phyloP scores from a whole-genome alignment of 2,329 filamentous ascomycete genomes.

The Colletotrichum sojae region DNA sequence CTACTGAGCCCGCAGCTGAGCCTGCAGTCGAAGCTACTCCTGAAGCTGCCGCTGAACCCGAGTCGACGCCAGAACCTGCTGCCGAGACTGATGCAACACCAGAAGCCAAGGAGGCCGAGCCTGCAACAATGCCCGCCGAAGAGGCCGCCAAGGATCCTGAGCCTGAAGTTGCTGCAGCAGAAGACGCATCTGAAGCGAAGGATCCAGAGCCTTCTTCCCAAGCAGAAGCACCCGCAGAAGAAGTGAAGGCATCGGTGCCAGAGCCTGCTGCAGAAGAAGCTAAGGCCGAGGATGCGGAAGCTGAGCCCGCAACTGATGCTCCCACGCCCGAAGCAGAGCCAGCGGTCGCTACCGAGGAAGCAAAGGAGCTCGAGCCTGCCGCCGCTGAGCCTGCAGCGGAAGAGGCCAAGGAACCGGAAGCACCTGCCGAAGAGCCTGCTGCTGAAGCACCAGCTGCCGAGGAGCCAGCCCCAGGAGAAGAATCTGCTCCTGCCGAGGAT shows the following conservation, averaged over 20 bases:
- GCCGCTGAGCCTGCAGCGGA: not conserved
- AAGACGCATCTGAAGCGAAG: not conserved
- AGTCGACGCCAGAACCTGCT: not conserved
- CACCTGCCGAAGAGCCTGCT: not conserved
- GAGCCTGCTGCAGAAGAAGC: not conserved
- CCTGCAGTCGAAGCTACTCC: not conserved
- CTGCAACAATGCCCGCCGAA: not conserved
- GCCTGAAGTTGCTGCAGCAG: slow-evolving; percentile 1
- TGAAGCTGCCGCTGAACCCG: not conserved
- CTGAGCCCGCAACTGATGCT: slow-evolving; percentile 7
- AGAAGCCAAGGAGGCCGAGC: slow-evolving; percentile 5
- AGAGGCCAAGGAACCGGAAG: not conserved
- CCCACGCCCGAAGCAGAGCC: not conserved
- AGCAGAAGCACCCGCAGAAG: not conserved
- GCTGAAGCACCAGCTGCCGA: not conserved
- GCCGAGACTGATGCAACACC: not conserved
- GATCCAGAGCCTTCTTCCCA: not conserved
- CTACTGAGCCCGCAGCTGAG: slow-evolving; percentile 2
- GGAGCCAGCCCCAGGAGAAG: not conserved
- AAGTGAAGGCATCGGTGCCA: not conserved
- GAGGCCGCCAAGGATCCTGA: not conserved
- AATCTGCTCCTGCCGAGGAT: too few species aligned
- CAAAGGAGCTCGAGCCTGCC: not conserved
- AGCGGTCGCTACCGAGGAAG: not conserved
- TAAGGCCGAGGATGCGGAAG: not conserved